These are phyloP conservation scores for Colletotrichum musae DNA, from an alignment of 2,329 filamentous ascomycete genomes.

Conservation along the genomic window DNA sequence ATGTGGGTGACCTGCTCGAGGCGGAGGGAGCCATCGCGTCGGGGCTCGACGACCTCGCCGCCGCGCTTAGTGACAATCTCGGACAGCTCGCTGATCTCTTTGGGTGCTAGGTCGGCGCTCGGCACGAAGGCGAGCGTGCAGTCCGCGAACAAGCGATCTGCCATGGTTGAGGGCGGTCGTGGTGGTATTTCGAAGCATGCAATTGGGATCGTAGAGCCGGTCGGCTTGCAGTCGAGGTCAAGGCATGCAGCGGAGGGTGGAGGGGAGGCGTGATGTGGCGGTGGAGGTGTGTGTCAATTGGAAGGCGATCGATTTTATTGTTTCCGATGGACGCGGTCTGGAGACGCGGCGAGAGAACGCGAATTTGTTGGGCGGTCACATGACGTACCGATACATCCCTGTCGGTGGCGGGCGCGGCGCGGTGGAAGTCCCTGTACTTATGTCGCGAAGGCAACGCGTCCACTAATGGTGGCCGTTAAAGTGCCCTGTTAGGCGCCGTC, in stretches of 20 bases:
- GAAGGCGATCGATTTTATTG: slow-evolving; percentile 28
- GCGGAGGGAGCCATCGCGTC: slow-evolving; percentile 63
- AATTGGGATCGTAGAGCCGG: slow-evolving; percentile 2
- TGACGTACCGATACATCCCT: neutral
- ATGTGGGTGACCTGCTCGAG: slow-evolving; percentile 69
- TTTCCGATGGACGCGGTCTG: slow-evolving; percentile 19
- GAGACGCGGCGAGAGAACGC: slow-evolving; percentile 24
- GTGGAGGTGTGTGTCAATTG: neutral
- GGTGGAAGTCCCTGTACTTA: neutral
- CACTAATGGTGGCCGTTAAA: neutral
- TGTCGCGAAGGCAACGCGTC: slow-evolving; percentile 18
- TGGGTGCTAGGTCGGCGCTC: slow-evolving; percentile 56
- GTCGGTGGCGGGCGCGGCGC: neutral
- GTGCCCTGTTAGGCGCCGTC: neutral
- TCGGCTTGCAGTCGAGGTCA: slow-evolving; percentile 13
- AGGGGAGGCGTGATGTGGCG: neutral
- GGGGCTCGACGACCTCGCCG: slow-evolving; percentile 62
- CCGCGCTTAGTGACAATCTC: slow-evolving; percentile 63
- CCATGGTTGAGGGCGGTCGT: slow-evolving; percentile 40
- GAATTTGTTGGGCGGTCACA: slow-evolving; percentile 22
- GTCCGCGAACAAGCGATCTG: slow-evolving; percentile 55
- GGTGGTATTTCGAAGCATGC: neutral
- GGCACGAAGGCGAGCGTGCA: slow-evolving; percentile 63
- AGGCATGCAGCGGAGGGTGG: slow-evolving; percentile 13
- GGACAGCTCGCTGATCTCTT: slow-evolving; percentile 60